A percentile compares a stretch with the other conserved stretches of the same genome.
Conservation (phyloP, 257 asterid species). For the Coffea eugenioides region DNA sequence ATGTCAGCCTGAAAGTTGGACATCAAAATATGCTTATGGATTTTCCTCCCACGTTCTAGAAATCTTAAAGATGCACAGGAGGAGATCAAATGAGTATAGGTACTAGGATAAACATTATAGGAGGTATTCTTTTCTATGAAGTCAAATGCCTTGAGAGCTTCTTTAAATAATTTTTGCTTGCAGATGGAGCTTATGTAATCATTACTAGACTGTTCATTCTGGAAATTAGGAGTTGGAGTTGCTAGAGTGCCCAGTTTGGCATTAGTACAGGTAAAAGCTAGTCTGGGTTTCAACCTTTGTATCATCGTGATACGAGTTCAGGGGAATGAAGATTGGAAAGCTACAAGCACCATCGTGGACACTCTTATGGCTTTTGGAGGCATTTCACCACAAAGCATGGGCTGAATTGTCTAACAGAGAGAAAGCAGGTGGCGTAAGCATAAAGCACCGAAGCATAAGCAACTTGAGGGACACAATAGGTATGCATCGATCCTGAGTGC, state of each 20-base stretch:
- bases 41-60: constrained; percentile 43
- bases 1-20: constrained; percentile 47
- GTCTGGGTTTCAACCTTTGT: constrained; percentile 22
- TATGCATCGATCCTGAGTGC: not conserved
- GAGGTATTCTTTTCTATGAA: constrained; percentile 30
- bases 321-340: not conserved
- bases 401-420: not conserved
- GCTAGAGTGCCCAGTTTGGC: constrained; percentile 24
- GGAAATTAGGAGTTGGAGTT: constrained; percentile 18
- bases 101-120: constrained; percentile 40
- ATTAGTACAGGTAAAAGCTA: constrained; percentile 19
- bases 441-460: not conserved
- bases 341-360: not conserved
- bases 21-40: constrained; percentile 44
- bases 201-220: constrained; percentile 38
- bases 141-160: constrained; percentile 53
- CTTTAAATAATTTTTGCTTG: constrained; percentile 52
- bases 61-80: constrained; percentile 62
- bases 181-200: constrained; percentile 48
- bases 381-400: not conserved
- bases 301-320: constrained; percentile 32
- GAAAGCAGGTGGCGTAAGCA: not conserved
- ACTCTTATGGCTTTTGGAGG: not conserved
- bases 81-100: constrained; percentile 48
- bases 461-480: not conserved